Evolutionary conservation across 257 asterid species (phyloP).

Genomic region (Solanum appendiculatum): DNA sequence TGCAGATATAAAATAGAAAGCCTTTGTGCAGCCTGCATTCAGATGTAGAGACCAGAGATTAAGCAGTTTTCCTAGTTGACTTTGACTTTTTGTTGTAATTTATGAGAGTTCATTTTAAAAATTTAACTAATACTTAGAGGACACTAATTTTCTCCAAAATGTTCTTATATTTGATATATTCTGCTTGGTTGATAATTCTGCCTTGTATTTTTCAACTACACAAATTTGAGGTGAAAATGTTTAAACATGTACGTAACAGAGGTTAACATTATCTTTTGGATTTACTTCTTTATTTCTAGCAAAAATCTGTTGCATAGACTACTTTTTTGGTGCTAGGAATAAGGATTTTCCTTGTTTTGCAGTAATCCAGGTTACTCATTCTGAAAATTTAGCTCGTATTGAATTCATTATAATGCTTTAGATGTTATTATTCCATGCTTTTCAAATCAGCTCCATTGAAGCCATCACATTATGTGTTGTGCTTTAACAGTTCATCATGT

Average conservation of each 20-base stretch:
- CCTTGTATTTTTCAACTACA: background rate
- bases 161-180: background rate
- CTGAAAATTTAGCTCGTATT: background rate
- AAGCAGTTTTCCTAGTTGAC: background rate
- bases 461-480: background rate
- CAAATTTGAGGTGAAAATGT: background rate
- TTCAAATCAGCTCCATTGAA: background rate
- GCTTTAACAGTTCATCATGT: background rate
- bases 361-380: background rate
- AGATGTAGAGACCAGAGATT: background rate
- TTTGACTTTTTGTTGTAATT: background rate
- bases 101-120: background rate
- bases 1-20: background rate
- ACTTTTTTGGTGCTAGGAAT: background rate
- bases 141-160: background rate
- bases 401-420: background rate
- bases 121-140: background rate
- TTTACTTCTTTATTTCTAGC: background rate
- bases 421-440: background rate
- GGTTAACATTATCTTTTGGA: background rate
- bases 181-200: background rate
- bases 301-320: background rate
- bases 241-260: background rate
- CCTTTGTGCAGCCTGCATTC: background rate
- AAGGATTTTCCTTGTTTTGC: background rate